phyloP scores from a whole-genome alignment of 2,329 filamentous ascomycete genomes.

The Aaosphaeria pasadenensis region DNA sequence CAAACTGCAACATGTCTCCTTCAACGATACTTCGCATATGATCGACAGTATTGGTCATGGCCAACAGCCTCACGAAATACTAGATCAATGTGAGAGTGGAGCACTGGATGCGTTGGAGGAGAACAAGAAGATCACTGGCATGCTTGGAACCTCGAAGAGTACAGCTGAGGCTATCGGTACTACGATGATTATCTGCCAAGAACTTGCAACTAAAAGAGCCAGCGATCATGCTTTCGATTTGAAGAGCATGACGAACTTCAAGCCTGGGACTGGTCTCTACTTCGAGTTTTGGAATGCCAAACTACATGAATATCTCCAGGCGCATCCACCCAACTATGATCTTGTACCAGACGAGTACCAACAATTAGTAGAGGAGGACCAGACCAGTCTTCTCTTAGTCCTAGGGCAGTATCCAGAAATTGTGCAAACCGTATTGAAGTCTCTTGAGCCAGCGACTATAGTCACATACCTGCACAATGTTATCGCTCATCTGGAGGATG shows the following conservation, averaged over 20 bases:
- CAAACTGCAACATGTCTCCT: constrained; percentile 73
- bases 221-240: constrained; percentile 25
- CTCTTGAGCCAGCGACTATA: constrained; percentile 25
- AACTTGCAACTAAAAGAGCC: constrained; percentile 20
- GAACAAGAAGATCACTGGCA: constrained; percentile 14
- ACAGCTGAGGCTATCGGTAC: constrained; percentile 12
- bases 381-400: constrained; percentile 21
- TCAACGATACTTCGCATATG: constrained; percentile 61
- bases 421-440: constrained; percentile 18
- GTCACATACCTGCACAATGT: constrained; percentile 25
- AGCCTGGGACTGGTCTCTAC: constrained; percentile 23
- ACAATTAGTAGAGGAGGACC: constrained; percentile 19
- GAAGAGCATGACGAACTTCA: constrained; percentile 22
- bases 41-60: constrained; percentile 55
- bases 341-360: constrained; percentile 22
- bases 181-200: constrained; percentile 24
- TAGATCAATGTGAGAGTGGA: constrained; percentile 43
- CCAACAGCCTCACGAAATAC: constrained; percentile 65
- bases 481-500: constrained; percentile 20
- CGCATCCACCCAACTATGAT: constrained; percentile 4
- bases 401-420: constrained; percentile 32
- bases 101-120: constrained; percentile 12
- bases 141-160: constrained; percentile 14
- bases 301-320: constrained; percentile 14
- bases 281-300: constrained; percentile 30